Evolutionary conservation across 176 grass and related monocot genomes (phyloP).

Genomic region (Juncus inflexus): DNA sequence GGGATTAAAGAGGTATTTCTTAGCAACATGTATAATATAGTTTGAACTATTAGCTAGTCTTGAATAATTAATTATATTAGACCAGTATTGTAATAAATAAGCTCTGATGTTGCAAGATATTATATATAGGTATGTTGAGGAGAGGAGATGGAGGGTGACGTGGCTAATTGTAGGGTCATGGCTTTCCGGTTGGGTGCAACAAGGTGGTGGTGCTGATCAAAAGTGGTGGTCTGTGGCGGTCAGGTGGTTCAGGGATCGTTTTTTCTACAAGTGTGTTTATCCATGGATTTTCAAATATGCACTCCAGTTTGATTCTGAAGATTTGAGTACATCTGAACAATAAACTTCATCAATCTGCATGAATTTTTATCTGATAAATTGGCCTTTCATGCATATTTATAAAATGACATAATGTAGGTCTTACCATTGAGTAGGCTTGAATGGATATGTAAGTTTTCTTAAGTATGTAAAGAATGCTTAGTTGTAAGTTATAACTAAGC

Average conservation of each 20-base stretch:
- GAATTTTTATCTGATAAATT: no score
- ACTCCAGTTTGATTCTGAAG: conserved; percentile 19
- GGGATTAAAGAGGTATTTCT: not conserved
- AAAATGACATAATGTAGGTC: no score
- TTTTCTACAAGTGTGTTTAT: conserved; percentile 6
- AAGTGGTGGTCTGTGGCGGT: not conserved
- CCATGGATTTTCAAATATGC: conserved; percentile 5
- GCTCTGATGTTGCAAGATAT: not conserved
- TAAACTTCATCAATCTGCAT: no score
- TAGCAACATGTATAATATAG: no score
- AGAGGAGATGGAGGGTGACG: conserved; percentile 32
- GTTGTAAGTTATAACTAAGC: no score
- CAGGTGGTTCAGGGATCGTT: conserved; percentile 21
- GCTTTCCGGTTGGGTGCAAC: conserved; percentile 18
- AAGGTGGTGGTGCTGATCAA: not conserved
- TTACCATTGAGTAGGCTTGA: no score
- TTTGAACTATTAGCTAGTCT: no score
- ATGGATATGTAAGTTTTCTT: no score
- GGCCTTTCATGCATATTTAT: no score
- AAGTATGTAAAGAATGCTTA: no score
- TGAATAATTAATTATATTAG: no score
- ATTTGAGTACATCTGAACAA: conserved; percentile 4
- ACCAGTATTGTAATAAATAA: no score
- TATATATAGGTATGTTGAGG: conserved; percentile 6
- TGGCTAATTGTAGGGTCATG: conserved; percentile 23